phyloP scores from a whole-genome alignment of 169 alveolate genomes.

The Plasmodium sp. region DNA sequence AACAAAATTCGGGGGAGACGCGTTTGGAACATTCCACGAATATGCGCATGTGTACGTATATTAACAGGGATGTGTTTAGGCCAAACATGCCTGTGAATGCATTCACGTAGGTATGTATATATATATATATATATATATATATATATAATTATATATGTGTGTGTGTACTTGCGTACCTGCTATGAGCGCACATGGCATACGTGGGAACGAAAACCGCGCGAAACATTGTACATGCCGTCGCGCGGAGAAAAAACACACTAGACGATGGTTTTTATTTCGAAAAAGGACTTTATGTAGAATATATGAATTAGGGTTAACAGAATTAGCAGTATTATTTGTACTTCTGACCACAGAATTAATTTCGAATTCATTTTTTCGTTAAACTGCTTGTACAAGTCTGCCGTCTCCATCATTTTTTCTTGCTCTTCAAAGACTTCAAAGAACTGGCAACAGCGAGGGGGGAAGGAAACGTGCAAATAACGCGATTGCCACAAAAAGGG shows the following conservation, averaged over 20 bases:
- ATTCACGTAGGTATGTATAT: neutral
- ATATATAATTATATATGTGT: neutral
- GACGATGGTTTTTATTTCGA: slow-evolving; percentile 73
- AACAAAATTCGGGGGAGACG: neutral
- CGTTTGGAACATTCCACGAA: neutral
- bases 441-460: slow-evolving; percentile 1
- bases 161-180: neutral
- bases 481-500: neutral
- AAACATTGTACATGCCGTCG: neutral
- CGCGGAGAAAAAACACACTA: neutral
- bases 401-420: slow-evolving; percentile 62
- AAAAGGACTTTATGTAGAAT: slow-evolving; percentile 64
- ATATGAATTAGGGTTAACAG: slow-evolving; percentile 53
- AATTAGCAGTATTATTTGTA: slow-evolving; percentile 48
- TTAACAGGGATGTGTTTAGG: neutral
- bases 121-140: too few relatives aligned
- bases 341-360: slow-evolving; percentile 62
- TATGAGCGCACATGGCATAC: neutral
- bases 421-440: slow-evolving; percentile 68
- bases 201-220: neutral
- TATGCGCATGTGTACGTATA: neutral
- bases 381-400: slow-evolving; percentile 63
- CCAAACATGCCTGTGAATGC: neutral
- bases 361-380: slow-evolving; percentile 71
- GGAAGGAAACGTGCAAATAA: neutral